Conservation (phyloP, 2,329 filamentous ascomycete genomes). For the Aspergillus brasiliensis region DNA sequence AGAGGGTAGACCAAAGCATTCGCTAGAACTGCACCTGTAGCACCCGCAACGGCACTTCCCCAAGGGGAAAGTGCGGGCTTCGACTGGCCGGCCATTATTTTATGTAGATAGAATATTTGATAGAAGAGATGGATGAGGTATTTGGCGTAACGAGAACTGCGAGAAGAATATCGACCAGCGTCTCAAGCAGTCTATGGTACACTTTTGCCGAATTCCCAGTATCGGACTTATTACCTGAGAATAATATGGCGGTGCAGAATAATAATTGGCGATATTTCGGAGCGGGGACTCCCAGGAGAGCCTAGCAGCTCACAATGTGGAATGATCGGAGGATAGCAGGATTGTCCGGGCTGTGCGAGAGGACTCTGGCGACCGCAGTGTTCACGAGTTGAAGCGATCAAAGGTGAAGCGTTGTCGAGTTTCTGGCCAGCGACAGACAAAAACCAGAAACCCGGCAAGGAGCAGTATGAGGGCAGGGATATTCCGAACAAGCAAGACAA, state of each 20-base stretch:
- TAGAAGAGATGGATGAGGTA: not conserved
- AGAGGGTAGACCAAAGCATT: constrained; percentile 95
- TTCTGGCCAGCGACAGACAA: not conserved
- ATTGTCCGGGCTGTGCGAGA: not conserved
- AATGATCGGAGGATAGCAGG: not conserved
- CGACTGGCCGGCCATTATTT: constrained; percentile 56
- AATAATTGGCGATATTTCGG: not conserved
- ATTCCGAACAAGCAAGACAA: constrained; percentile 1
- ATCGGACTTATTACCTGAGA: not conserved
- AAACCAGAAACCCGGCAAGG: not conserved
- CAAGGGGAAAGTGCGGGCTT: constrained; percentile 82
- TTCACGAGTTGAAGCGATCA: not conserved
- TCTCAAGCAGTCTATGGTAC: not conserved
- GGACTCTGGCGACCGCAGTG: not conserved
- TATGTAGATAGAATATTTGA: not conserved
- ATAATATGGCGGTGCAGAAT: constrained; percentile 2
- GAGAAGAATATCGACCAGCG: not conserved
- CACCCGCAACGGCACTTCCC: constrained; percentile 89
- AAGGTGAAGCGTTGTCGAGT: constrained; percentile 1
- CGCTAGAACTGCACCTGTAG: constrained; percentile 88
- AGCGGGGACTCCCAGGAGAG: constrained; percentile 1
- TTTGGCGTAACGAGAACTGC: not conserved
- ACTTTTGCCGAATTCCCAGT: not conserved
- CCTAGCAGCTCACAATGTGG: not conserved
- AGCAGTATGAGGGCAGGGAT: constrained; percentile 5